These are phyloP conservation scores for Kazachstania viticola DNA, from an alignment of 805 yeast genomes.

Conservation along the genomic window DNA sequence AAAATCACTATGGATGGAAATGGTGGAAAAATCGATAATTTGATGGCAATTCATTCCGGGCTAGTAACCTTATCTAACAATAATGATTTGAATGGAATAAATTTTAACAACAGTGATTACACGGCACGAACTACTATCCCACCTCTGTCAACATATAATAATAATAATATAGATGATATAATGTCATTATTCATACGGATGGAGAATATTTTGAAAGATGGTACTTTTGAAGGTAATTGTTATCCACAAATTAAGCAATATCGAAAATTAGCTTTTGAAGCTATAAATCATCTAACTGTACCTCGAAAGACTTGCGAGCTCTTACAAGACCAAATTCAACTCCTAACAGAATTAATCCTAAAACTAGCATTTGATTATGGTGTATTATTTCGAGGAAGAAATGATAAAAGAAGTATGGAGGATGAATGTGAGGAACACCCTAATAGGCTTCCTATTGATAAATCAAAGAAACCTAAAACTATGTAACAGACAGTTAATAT, in stretches of 20 bases:
- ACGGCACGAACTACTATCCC: not conserved
- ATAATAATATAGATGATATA: not conserved
- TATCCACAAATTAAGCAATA: not conserved
- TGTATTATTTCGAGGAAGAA: not conserved
- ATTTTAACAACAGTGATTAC: not conserved
- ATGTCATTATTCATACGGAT: not conserved
- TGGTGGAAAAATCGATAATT: not conserved
- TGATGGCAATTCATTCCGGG: not conserved
- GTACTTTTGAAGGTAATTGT: not conserved
- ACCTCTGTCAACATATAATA: not conserved
- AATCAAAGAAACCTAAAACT: too few relatives aligned
- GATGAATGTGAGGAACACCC: too few relatives aligned
- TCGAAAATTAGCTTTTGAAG: not conserved
- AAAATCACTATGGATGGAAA: not conserved
- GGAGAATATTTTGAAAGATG: constrained; percentile 1
- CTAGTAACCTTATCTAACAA: not conserved
- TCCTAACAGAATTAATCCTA: not conserved
- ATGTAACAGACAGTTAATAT: too few relatives aligned
- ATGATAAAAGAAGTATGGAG: constrained; percentile 1
- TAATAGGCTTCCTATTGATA: too few relatives aligned
- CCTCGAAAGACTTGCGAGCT: not conserved
- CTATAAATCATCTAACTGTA: not conserved
- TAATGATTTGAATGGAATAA: not conserved
- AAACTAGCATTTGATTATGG: not conserved
- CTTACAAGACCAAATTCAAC: not conserved